These are phyloP conservation scores for Starmera quercuum DNA, from an alignment of 805 yeast species.

Conservation along the genomic window DNA sequence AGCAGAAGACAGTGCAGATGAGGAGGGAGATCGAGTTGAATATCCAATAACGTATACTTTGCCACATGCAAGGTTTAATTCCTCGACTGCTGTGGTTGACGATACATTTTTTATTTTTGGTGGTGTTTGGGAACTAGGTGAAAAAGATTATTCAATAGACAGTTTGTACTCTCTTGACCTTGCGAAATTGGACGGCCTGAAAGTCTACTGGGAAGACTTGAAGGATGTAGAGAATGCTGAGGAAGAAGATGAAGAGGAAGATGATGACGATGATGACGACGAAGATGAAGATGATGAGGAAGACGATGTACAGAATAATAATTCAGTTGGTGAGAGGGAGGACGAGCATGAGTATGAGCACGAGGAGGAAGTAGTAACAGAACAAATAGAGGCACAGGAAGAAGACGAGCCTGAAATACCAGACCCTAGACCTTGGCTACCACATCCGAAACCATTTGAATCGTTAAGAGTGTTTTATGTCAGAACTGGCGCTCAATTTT, in stretches of 20 bases:
- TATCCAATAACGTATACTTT: constrained; percentile 46
- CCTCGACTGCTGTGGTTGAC: constrained; percentile 76
- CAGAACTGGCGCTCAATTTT: constrained; percentile 78
- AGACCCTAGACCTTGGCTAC: constrained; percentile 93
- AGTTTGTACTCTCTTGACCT: constrained; percentile 82
- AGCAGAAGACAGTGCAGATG: constrained; percentile 9
- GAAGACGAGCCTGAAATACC: constrained; percentile 66
- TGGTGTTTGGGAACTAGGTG: constrained; percentile 86
- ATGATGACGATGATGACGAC: constrained; percentile 55
- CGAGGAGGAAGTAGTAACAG: constrained; percentile 53
- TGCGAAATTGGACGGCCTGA: constrained; percentile 81
- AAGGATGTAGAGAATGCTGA: constrained; percentile 42
- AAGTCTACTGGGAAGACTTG: constrained; percentile 85
- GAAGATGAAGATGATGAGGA: constrained; percentile 69
- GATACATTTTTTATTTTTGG: constrained; percentile 82
- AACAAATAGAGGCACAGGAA: too few species aligned
- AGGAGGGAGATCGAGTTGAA: constrained; percentile 3
- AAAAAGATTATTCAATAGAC: constrained; percentile 76
- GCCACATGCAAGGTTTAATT: constrained; percentile 88
- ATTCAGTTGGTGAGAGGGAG: constrained; percentile 27
- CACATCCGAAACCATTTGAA: constrained; percentile 95
- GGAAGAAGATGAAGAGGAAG: constrained; percentile 44
- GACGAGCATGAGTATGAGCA: constrained; percentile 62
- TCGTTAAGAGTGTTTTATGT: constrained; percentile 74
- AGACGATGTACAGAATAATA: constrained; percentile 38